Evolutionary conservation across 129 eudicot species (phyloP).

Genomic region (Lactuca sativa): DNA sequence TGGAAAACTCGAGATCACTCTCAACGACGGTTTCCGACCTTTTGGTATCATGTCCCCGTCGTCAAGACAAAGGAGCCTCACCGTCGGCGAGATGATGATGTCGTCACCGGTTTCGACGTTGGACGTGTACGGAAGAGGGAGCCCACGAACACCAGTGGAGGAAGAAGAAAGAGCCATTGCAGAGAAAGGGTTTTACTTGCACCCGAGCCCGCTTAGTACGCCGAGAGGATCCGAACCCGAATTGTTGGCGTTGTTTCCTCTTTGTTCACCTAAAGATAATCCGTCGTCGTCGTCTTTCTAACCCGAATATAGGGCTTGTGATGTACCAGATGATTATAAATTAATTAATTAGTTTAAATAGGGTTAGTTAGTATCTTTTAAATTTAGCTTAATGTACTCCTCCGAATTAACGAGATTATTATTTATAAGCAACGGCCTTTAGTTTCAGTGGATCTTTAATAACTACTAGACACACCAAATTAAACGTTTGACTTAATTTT

Average conservation of each 20-base stretch:
- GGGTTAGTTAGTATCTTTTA: conserved; percentile 4
- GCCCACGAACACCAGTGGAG: conserved; percentile 45
- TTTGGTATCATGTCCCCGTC: conserved; percentile 20
- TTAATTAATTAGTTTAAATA: conserved; percentile 15
- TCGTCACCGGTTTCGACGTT: conserved; percentile 78
- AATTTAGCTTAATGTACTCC: conserved; percentile 4
- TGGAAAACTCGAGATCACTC: conserved; percentile 64
- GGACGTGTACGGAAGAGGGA: conserved; percentile 56
- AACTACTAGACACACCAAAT: too few species aligned
- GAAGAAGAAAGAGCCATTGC: conserved; percentile 67
- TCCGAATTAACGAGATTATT: conserved; percentile 2
- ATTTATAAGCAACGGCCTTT: conserved; percentile 1
- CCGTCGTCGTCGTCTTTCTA: conserved; percentile 12
- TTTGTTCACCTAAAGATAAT: conserved; percentile 45
- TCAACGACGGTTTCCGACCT: conserved; percentile 31
- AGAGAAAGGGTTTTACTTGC: conserved; percentile 81
- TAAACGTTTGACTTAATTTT: not conserved
- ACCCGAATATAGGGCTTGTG: not conserved
- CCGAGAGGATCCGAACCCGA: conserved; percentile 67
- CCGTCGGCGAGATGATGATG: conserved; percentile 35
- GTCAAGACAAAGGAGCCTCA: conserved; percentile 31
- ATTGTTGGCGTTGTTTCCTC: conserved; percentile 70
- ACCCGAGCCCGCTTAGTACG: conserved; percentile 54
- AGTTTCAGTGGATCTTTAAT: not conserved
- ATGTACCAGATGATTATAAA: not conserved